phyloP scores from a whole-genome alignment of 1,284 basidiomycete genomes.

The Moesziomyces sp. region DNA sequence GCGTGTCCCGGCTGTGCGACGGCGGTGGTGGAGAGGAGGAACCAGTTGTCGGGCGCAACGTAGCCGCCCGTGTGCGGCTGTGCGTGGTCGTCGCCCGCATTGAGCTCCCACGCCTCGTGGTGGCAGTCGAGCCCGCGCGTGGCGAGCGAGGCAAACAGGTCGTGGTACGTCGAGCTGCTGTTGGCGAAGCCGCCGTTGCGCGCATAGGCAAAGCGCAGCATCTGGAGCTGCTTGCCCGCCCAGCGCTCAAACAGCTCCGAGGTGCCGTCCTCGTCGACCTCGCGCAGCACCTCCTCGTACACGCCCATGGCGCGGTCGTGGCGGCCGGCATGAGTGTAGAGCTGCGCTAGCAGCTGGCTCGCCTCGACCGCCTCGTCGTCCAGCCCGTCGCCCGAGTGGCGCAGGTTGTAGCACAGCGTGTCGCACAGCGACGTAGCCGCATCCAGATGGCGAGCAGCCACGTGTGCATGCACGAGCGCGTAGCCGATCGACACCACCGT shows the following conservation, averaged over 20 bases:
- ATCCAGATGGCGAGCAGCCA: slow-evolving; percentile 1
- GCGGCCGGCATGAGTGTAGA: neutral
- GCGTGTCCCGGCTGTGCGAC: too few species aligned
- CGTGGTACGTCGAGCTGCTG: too few species aligned
- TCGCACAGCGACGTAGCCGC: slow-evolving; percentile 5
- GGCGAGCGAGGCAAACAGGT: too few species aligned
- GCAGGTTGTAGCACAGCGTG: slow-evolving; percentile 7
- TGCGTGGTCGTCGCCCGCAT: neutral
- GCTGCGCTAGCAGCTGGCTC: slow-evolving; percentile 1
- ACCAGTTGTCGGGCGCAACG: too few species aligned
- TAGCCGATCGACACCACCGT: slow-evolving; percentile 3
- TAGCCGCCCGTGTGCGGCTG: too few species aligned
- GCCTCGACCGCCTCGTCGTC: slow-evolving; percentile 5
- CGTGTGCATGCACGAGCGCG: slow-evolving; percentile 4
- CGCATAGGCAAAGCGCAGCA: too few species aligned
- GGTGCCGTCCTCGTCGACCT: slow-evolving; percentile 3
- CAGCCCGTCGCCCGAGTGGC: slow-evolving; percentile 9
- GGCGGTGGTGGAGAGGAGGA: too few species aligned
- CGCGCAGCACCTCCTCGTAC: slow-evolving; percentile 10
- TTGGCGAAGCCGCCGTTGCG: too few species aligned
- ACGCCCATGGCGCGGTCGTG: slow-evolving; percentile 1
- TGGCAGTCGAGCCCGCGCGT: too few species aligned
- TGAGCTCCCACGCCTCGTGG: too few species aligned
- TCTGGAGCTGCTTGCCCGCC: neutral
- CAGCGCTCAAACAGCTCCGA: neutral